Evolutionary conservation across 192 early-diverging fungal species (phyloP).

Genomic region (Haplosporangium gracile): DNA sequence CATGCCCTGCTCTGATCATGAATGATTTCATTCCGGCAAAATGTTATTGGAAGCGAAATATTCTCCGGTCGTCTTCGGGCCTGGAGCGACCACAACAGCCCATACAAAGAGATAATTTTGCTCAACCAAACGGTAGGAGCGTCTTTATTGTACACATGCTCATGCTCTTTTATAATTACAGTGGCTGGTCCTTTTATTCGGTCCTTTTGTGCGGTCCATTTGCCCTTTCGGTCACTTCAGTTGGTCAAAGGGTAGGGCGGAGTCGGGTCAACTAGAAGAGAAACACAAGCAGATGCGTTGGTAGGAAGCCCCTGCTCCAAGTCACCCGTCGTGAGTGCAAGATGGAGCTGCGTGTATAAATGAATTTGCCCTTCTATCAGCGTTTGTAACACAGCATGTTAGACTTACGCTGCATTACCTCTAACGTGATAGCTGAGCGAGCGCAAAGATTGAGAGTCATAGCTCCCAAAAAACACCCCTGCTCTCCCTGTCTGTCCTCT

Average conservation of each 20-base stretch:
- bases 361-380: neutral
- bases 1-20: neutral
- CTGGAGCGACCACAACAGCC: conserved; percentile 4
- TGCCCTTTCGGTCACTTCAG: neutral
- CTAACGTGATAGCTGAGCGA: neutral
- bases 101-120: neutral
- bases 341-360: neutral
- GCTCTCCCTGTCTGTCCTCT: neutral
- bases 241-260: neutral
- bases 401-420: neutral
- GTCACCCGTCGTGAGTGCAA: too few species aligned
- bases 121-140: neutral
- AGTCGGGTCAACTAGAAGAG: too few species aligned
- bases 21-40: neutral
- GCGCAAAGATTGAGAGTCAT: neutral
- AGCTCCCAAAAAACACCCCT: neutral
- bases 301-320: too few species aligned
- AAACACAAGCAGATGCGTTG: too few species aligned
- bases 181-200: too few species aligned
- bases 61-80: neutral
- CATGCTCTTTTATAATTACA: too few species aligned
- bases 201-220: too few species aligned
- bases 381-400: neutral
- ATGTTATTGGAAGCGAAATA: neutral
- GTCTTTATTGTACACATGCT: neutral